A percentile compares a stretch with the other conserved stretches of the same genome.
phyloP scores from a whole-genome alignment of 768 basidiomycete genomes.

The Tephrocybe sp. region DNA sequence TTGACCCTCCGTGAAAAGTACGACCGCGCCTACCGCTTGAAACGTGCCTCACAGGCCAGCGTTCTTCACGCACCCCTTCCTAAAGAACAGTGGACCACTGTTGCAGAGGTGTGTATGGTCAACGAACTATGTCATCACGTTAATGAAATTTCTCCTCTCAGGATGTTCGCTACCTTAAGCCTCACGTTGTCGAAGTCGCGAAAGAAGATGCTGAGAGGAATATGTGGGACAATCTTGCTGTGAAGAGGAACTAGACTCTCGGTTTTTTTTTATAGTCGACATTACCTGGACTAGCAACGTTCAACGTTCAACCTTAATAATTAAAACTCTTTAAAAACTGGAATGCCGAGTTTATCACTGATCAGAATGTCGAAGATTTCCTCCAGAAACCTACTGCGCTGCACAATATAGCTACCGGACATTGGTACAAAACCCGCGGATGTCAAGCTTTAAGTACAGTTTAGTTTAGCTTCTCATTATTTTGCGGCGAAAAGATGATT shows the following conservation, averaged over 20 bases:
- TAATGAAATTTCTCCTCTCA: slow-evolving; percentile 28
- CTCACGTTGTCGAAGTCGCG: slow-evolving; percentile 68
- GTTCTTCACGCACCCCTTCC: slow-evolving; percentile 78
- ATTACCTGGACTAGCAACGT: background rate
- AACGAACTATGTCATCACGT: background rate
- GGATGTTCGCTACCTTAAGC: slow-evolving; percentile 89
- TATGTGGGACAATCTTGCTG: slow-evolving; percentile 76
- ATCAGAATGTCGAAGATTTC: background rate
- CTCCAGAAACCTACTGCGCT: background rate
- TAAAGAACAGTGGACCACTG: slow-evolving; percentile 75
- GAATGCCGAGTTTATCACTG: background rate
- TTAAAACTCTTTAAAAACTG: background rate
- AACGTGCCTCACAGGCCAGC: slow-evolving; percentile 76
- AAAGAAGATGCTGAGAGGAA: slow-evolving; percentile 75
- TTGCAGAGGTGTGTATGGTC: slow-evolving; percentile 62
- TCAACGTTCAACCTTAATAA: slow-evolving; percentile 2
- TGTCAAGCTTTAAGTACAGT: background rate
- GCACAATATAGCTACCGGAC: too few species aligned
- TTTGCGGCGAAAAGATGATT: background rate
- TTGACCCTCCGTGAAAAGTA: slow-evolving; percentile 77
- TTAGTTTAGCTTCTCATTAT: background rate
- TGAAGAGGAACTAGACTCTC: slow-evolving; percentile 60
- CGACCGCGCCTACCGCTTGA: slow-evolving; percentile 89
- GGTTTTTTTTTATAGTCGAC: background rate
- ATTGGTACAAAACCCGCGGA: too few species aligned